Evolutionary conservation across 495 filamentous ascomycete species (phyloP).

Genomic region (Choiromyces venosus): DNA sequence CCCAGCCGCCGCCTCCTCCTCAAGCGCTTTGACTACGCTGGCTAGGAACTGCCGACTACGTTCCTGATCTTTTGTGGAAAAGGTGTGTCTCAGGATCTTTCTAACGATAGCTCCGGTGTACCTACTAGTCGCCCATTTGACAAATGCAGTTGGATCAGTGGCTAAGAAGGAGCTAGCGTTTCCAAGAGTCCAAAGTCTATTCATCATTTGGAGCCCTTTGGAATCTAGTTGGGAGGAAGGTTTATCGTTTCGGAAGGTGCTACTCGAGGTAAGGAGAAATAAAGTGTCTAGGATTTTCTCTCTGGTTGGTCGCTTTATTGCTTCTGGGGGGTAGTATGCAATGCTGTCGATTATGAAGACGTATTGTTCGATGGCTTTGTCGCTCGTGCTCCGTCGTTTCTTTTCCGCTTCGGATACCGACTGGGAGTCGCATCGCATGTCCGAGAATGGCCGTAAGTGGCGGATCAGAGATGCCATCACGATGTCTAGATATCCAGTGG

Average conservation of each 20-base stretch:
- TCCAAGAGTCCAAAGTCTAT: constrained; percentile 32
- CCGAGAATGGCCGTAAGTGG: constrained; percentile 12
- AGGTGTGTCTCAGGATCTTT: constrained; percentile 24
- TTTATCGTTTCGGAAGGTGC: background rate
- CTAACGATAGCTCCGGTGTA: background rate
- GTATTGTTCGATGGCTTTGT: background rate
- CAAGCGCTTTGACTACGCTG: background rate
- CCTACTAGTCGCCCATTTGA: constrained; percentile 14
- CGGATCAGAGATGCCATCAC: constrained; percentile 32
- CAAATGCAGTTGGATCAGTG: constrained; percentile 18
- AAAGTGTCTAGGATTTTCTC: constrained; percentile 35
- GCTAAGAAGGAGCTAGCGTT: constrained; percentile 36
- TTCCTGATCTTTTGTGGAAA: constrained; percentile 28
- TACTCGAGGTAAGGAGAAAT: constrained; percentile 17
- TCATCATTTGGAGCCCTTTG: constrained; percentile 9
- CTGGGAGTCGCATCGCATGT: background rate
- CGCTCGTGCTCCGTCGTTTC: background rate
- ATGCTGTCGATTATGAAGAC: constrained; percentile 31
- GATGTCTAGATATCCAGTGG: constrained; percentile 15
- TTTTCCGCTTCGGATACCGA: background rate
- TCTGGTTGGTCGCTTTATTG: constrained; percentile 25
- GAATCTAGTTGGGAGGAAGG: background rate
- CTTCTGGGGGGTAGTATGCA: constrained; percentile 27
- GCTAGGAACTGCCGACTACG: constrained; percentile 18
- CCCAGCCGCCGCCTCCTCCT: background rate